Base-by-base conservation (phyloP, 768 basidiomycete species). In the Lactarius sp. region DNA sequence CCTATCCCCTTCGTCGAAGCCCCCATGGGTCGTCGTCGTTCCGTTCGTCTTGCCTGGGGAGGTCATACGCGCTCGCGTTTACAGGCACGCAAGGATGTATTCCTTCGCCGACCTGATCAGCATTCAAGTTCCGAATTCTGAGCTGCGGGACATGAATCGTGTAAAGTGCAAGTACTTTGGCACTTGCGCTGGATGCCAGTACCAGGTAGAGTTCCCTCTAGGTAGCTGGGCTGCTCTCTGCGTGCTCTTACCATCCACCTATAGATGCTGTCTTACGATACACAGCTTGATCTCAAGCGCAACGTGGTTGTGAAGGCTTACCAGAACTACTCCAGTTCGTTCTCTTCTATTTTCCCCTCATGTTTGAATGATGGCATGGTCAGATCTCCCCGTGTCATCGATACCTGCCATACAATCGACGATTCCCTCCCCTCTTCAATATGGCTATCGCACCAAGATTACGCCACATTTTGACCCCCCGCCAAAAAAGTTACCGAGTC, bases 401-500 rank as follows among this genome's bases (percentile, higher is more conserved):
- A 75, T 96, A 1, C 94, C 96, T 8, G 57, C 73, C 0, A 85
- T 94, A 20, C 80, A 81, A 44, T 75, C 85, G 0, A 97, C 94
- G 0, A 85, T 94, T 7, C 82, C 85, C n/a, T 94, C 92, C 0
- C 97, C 96, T 0, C 78, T 91, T 54, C 85, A 95, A 59, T 98
- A 96, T 72, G 84, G 81, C 56, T 99, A 99, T 73, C 85, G 96
- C 37, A 99, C 97, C 2, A 99, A 99, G 76, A 86, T 99, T 58
- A 98, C 97, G 0, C 97, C 97, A 0, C 97, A 99, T 73, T 98
- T 98, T 65, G 91, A 94, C 27, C 82, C 86, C 0, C 86, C 93
- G 0, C 81, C 83, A 1, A 84, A 79, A 59, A 69, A 71, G 37
- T 53, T 66, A 14, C 70, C 68, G 57, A 76, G 72, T 53, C 70